Conservation (phyloP, 2,329 filamentous ascomycete genomes). For the Claviceps spartinae region DNA sequence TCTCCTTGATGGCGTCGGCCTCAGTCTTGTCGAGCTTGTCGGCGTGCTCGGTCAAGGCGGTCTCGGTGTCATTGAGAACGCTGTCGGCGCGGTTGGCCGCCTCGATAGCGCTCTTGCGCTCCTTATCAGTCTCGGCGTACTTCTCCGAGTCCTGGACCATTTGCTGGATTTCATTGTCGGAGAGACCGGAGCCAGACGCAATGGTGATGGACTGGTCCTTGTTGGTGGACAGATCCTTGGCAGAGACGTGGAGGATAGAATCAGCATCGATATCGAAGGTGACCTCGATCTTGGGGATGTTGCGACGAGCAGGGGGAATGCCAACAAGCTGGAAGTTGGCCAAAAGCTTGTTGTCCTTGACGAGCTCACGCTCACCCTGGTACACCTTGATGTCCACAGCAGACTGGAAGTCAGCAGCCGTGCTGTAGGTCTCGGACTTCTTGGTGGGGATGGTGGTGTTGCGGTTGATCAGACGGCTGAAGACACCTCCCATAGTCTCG, state of each 20-base stretch:
- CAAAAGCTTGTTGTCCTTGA: constrained; percentile 95
- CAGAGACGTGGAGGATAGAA: constrained; percentile 93
- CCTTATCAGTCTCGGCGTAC: constrained; percentile 89
- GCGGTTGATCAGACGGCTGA: constrained; percentile 95
- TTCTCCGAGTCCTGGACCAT: constrained; percentile 98
- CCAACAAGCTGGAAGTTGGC: constrained; percentile 99
- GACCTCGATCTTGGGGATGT: constrained; percentile 92
- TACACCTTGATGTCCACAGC: constrained; percentile 99
- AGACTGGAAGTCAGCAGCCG: constrained; percentile 94
- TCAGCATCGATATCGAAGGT: constrained; percentile 98
- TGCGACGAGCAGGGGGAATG: constrained; percentile 89
- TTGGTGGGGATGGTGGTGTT: constrained; percentile 99
- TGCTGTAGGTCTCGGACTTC: constrained; percentile 98
- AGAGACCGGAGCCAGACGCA: constrained; percentile 92
- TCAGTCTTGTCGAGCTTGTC: constrained; percentile 95
- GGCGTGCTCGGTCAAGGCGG: constrained; percentile 91
- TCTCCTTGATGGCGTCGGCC: constrained; percentile 85
- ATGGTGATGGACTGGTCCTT: constrained; percentile 99
- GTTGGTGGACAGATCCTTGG: constrained; percentile 98
- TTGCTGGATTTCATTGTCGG: constrained; percentile 83
- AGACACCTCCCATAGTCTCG: constrained; percentile 94
- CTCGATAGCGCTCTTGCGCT: constrained; percentile 91
- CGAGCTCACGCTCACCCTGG: constrained; percentile 99
- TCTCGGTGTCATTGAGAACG: constrained; percentile 94
- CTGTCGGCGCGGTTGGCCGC: constrained; percentile 94